Conservation (phyloP, 129 eudicot genomes). For the Flaveria ramosissima region DNA sequence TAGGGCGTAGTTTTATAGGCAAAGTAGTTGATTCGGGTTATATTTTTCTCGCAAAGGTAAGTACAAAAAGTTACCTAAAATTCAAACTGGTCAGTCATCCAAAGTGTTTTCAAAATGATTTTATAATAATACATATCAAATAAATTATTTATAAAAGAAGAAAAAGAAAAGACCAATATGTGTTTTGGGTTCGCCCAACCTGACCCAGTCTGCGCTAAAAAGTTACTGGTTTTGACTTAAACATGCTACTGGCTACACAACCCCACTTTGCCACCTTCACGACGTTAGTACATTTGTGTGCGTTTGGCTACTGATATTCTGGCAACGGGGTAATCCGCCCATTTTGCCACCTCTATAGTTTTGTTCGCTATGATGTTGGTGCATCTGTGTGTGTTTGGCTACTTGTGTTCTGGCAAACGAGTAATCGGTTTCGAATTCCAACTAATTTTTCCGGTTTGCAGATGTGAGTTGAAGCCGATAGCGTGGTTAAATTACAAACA, state of each 20-base stretch:
- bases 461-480: conserved; percentile 29
- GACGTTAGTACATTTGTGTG: background rate
- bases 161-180: background rate
- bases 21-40: background rate
- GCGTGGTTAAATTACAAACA: background rate
- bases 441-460: conserved; percentile 9
- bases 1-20: background rate
- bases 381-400: background rate
- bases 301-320: conserved; percentile 3
- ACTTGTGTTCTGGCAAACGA: background rate
- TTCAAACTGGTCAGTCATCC: background rate
- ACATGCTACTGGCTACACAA: background rate
- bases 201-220: background rate
- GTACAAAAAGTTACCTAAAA: background rate
- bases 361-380: conserved; percentile 1
- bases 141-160: background rate
- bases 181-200: background rate
- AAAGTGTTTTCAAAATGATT: background rate
- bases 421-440: background rate
- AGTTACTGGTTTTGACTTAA: background rate
- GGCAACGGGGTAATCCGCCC: background rate
- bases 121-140: background rate
- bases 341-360: conserved; percentile 5
- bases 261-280: background rate
- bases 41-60: background rate